A percentile compares a stretch with the other conserved stretches of the same genome.
phyloP scores from a whole-genome alignment of 148 eudicot genomes.

The Salicornia ramosissima region DNA sequence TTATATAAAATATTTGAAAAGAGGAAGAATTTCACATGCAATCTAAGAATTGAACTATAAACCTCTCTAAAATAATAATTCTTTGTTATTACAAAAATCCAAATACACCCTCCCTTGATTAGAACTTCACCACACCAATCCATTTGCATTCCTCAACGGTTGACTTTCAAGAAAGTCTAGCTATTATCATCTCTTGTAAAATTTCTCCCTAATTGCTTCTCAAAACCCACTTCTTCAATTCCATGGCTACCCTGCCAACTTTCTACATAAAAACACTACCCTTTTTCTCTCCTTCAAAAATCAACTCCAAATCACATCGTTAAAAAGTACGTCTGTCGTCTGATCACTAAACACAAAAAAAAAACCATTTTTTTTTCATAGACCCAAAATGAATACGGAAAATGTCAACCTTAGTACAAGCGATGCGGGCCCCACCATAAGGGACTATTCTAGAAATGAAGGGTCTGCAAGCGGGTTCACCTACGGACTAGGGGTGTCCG shows the following conservation, averaged over 20 bases:
- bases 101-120: conserved; percentile 17
- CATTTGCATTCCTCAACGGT: conserved; percentile 7
- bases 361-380: not conserved
- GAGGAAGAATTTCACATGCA: conserved; percentile 22
- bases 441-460: conserved; percentile 30
- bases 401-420: not conserved
- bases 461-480: conserved; percentile 54
- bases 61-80: not conserved
- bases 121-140: conserved; percentile 22
- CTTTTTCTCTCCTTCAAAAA: not conserved
- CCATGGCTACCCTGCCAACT: conserved; percentile 5
- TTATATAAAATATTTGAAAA: not conserved
- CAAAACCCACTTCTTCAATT: not conserved
- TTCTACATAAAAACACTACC: not conserved
- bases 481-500: conserved; percentile 75
- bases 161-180: conserved; percentile 23
- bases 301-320: not conserved
- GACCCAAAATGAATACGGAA: conserved; percentile 6
- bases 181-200: conserved; percentile 11
- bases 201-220: not conserved
- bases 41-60: conserved; percentile 6
- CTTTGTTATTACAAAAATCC: not conserved
- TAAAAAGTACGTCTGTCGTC: not conserved
- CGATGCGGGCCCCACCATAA: not conserved
- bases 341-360: not conserved